Evolutionary conservation across 495 filamentous ascomycete genomes (phyloP).

Genomic region (Wilcoxina mikolae): DNA sequence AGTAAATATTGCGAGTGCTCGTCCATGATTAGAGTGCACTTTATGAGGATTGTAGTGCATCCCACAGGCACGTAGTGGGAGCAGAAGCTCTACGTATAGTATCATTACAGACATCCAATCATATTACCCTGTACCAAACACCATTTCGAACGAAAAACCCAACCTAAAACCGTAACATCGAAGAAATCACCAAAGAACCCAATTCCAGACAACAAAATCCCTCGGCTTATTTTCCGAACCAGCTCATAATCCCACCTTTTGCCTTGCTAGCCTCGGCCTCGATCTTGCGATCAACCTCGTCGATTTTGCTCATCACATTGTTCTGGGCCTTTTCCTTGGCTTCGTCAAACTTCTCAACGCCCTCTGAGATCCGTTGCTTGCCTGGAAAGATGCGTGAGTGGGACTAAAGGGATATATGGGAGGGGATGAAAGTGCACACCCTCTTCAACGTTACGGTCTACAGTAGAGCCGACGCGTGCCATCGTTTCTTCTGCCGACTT

Average conservation of each 20-base stretch:
- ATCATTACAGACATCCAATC: not conserved
- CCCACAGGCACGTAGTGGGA: too few relatives aligned
- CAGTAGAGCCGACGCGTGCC: conserved; percentile 32
- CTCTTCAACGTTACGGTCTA: conserved; percentile 36
- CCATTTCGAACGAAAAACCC: too few relatives aligned
- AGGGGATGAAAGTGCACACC: conserved; percentile 27
- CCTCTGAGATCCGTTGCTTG: conserved; percentile 36
- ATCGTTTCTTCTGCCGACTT: conserved; percentile 33
- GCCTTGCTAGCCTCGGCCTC: conserved; percentile 62
- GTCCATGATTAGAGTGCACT: too few relatives aligned
- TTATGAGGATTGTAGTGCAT: too few relatives aligned
- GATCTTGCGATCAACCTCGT: conserved; percentile 57
- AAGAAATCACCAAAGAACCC: too few relatives aligned
- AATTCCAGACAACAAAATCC: too few relatives aligned
- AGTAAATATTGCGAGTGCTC: too few relatives aligned
- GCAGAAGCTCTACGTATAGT: too few relatives aligned
- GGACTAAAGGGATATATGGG: not conserved
- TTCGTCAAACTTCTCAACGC: conserved; percentile 42
- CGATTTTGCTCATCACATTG: conserved; percentile 53
- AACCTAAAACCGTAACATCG: too few relatives aligned
- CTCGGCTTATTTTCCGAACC: conserved; percentile 62
- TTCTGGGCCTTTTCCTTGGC: conserved; percentile 41
- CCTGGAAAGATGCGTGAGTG: conserved; percentile 33
- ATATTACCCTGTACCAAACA: not conserved
- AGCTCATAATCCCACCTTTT: conserved; percentile 61